A percentile compares a stretch with the other conserved stretches of the same genome.
These are phyloP conservation scores for Asclepias syriaca DNA, from an alignment of 257 asterid species.

Conservation along the genomic window DNA sequence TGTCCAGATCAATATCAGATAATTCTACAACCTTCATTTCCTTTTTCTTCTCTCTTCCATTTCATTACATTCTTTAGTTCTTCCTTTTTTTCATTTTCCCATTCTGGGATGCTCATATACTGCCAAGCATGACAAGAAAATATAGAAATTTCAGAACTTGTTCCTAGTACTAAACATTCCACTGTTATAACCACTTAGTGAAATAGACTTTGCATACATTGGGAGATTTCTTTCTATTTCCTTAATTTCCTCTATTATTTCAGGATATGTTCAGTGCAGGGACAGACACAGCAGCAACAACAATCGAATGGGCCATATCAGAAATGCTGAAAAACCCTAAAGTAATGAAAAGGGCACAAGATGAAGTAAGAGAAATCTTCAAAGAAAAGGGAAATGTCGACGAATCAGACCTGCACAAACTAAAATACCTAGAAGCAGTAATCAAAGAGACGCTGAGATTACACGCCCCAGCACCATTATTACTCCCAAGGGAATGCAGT, in stretches of 20 bases:
- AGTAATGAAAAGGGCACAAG: conserved; percentile 5
- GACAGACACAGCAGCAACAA: conserved; percentile 1
- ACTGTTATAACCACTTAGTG: neutral
- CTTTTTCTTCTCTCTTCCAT: too few relatives aligned
- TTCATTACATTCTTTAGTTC: too few relatives aligned
- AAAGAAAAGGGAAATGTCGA: neutral
- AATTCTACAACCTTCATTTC: neutral
- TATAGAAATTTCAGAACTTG: too few relatives aligned
- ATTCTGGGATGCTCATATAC: neutral
- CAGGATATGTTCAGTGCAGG: conserved; percentile 9
- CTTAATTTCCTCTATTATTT: neutral
- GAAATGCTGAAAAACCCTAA: conserved; percentile 1
- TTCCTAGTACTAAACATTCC: neutral
- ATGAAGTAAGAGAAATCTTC: conserved; percentile 1
- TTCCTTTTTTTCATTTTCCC: too few relatives aligned
- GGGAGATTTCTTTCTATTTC: too few relatives aligned
- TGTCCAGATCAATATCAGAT: neutral
- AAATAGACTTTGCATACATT: too few relatives aligned
- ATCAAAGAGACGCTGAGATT: conserved; percentile 5
- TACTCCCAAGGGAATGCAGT: conserved; percentile 9
- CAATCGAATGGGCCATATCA: conserved; percentile 3
- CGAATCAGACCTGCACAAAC: neutral
- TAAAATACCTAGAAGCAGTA: conserved; percentile 4
- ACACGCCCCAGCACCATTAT: conserved; percentile 6
- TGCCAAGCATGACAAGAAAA: neutral